Conservation (phyloP, 2,329 filamentous ascomycete species). For the Rutstroemia sp. region DNA sequence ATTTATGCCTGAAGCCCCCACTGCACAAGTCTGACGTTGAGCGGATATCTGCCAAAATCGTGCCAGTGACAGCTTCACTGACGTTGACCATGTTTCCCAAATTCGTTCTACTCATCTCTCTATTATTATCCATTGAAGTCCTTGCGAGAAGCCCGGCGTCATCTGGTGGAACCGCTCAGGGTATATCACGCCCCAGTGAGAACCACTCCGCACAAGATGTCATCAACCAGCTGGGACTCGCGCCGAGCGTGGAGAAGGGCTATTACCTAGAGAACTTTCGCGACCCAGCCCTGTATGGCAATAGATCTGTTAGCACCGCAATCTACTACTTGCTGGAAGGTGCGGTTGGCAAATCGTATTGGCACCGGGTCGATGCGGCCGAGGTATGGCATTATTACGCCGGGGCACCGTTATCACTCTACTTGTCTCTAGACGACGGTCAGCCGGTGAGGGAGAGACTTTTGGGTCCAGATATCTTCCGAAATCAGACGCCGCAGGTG, state of each 20-base stretch:
- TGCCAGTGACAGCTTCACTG: not conserved
- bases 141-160: not conserved
- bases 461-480: slow-evolving; percentile 89
- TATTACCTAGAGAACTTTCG: not conserved
- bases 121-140: not conserved
- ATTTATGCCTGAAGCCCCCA: not conserved
- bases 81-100: not conserved
- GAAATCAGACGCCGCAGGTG: slow-evolving; percentile 53
- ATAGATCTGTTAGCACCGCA: not conserved
- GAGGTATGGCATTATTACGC: not conserved
- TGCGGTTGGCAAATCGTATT: not conserved
- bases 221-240: not conserved
- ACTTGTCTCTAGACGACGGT: not conserved
- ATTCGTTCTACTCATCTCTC: not conserved
- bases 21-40: not conserved
- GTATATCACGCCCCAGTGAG: not conserved
- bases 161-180: not conserved
- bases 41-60: not conserved
- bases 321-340: not conserved
- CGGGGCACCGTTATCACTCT: not conserved
- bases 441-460: slow-evolving; percentile 32
- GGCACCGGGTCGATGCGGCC: not conserved
- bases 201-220: not conserved
- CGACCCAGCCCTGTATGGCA: not conserved
- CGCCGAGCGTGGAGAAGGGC: not conserved